phyloP scores from a whole-genome alignment of 164 flowering plant genomes.

The Litsea cubeba region DNA sequence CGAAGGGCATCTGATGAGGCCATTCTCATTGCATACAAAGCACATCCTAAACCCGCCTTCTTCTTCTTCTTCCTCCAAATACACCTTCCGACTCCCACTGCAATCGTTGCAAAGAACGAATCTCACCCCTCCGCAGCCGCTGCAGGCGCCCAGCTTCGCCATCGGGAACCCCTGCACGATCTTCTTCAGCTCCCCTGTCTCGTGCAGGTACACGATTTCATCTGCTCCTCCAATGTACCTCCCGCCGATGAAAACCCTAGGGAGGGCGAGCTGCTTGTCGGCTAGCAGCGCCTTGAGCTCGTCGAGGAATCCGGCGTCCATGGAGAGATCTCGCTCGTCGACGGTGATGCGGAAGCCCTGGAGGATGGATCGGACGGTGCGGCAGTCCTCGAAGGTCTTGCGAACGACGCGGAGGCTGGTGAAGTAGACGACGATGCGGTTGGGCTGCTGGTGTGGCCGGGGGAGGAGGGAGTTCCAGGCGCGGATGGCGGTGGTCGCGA shows the following conservation, averaged over 20 bases:
- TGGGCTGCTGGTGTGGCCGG: background rate
- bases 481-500: conserved; percentile 35
- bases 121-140: conserved; percentile 46
- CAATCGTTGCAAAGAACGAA: conserved; percentile 47
- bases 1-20: conserved; percentile 46
- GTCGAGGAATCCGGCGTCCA: conserved; percentile 43
- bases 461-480: conserved; percentile 23
- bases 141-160: conserved; percentile 29
- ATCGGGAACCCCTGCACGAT: conserved; percentile 39
- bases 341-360: conserved; percentile 45
- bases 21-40: conserved; percentile 45
- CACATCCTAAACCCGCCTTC: conserved; percentile 40
- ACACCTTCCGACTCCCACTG: conserved; percentile 51
- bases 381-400: conserved; percentile 66
- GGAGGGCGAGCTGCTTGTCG: conserved; percentile 25
- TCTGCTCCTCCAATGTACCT: conserved; percentile 62
- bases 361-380: conserved; percentile 50
- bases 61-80: conserved; percentile 15
- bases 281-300: conserved; percentile 49
- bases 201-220: conserved; percentile 46
- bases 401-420: conserved; percentile 77
- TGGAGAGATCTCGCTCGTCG: conserved; percentile 74
- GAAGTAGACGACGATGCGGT: conserved; percentile 47
- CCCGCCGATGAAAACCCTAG: conserved; percentile 62
- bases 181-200: conserved; percentile 53